phyloP scores from a whole-genome alignment of 176 grass and related monocot genomes.

The Zea mays region DNA sequence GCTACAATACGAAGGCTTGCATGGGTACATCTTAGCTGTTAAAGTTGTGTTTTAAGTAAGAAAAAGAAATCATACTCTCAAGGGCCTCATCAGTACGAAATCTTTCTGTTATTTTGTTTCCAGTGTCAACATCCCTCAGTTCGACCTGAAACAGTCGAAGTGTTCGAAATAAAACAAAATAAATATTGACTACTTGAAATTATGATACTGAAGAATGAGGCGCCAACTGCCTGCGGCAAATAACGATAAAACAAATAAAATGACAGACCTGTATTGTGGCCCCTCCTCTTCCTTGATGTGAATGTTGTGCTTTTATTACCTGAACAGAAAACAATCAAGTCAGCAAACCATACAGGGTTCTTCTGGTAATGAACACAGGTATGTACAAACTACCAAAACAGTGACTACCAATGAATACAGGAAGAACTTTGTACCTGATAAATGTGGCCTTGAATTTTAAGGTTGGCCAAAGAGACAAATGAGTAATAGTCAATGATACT shows the following conservation, averaged over 20 bases:
- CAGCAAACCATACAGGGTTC: conserved; percentile 10
- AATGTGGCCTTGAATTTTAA: conserved; percentile 61
- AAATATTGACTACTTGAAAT: background rate
- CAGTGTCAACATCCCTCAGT: conserved; percentile 93
- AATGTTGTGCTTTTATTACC: conserved; percentile 83
- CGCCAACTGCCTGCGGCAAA: background rate
- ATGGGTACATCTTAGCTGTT: background rate
- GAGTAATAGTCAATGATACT: conserved; percentile 33
- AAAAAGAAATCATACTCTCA: conserved; percentile 59
- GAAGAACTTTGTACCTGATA: conserved; percentile 56
- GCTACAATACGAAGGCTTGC: background rate
- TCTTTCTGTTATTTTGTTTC: conserved; percentile 89
- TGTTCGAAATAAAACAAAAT: conserved; percentile 1
- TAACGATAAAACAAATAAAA: conserved; percentile 12
- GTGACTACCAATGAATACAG: background rate
- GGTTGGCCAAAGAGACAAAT: conserved; percentile 38
- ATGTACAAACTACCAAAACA: conserved; percentile 10
- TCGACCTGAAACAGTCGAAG: conserved; percentile 58
- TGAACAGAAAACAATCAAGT: conserved; percentile 29
- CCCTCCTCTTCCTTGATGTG: conserved; percentile 80
- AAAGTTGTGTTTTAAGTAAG: background rate
- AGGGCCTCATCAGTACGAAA: conserved; percentile 93
- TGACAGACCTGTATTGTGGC: conserved; percentile 72
- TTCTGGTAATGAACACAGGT: background rate
- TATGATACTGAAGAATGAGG: background rate